Evolutionary conservation across 2,329 filamentous ascomycete species (phyloP).

Genomic region (Botryotinia globosa): DNA sequence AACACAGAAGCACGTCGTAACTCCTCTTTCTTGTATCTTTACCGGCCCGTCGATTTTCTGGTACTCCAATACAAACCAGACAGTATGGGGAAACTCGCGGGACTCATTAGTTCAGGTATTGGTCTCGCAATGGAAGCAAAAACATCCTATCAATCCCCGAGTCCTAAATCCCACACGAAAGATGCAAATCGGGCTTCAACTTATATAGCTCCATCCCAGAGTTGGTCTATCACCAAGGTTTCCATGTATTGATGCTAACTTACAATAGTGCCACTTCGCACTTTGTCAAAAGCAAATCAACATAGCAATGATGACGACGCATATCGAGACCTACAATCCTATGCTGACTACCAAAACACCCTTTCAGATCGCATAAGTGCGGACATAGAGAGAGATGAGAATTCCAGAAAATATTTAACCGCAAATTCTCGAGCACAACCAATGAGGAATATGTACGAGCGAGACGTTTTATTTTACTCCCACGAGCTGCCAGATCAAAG

Average conservation of each 20-base stretch:
- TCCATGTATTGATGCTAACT: background rate
- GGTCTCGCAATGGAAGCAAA: conserved; percentile 19
- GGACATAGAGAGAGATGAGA: background rate
- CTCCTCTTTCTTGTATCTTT: background rate
- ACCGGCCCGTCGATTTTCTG: fast-evolving
- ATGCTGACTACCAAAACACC: conserved; percentile 7
- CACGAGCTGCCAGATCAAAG: background rate
- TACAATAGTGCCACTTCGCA: background rate
- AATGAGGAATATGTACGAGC: background rate
- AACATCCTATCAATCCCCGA: background rate
- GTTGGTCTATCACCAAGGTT: background rate
- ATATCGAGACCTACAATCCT: conserved; percentile 13
- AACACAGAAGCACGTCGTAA: background rate
- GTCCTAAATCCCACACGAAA: background rate
- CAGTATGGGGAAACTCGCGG: conserved; percentile 12
- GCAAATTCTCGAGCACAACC: background rate
- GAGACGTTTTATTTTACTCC: conserved; percentile 8
- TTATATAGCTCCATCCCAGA: background rate
- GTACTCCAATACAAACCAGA: background rate
- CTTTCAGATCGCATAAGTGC: background rate
- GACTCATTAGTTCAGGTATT: conserved; percentile 16
- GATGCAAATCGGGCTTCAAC: background rate
- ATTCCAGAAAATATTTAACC: background rate
- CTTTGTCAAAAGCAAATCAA: background rate
- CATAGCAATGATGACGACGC: background rate